Percentiles rank a stretch among this genome's conserved stretches.
Conservation (phyloP, 2,329 filamentous ascomycete species). For the Aspergillus spinulosporus region DNA sequence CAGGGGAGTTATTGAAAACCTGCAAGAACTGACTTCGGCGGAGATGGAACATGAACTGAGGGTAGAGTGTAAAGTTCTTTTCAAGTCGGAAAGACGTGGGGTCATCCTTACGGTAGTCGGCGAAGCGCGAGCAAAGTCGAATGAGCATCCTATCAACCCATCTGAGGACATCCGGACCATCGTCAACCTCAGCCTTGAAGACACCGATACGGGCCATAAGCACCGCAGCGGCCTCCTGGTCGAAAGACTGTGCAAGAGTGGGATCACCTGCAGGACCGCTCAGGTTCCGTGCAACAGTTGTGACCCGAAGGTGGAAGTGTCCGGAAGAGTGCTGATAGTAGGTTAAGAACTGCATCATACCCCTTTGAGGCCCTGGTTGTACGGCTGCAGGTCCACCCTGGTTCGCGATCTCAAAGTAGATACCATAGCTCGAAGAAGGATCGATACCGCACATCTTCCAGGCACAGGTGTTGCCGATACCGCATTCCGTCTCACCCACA, state of each 20-base stretch:
- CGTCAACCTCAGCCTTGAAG: slow-evolving; percentile 97
- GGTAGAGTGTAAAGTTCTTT: slow-evolving; percentile 98
- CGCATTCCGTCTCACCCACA: slow-evolving; percentile 96
- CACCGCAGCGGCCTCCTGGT: slow-evolving; percentile 95
- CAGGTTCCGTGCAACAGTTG: slow-evolving; percentile 85
- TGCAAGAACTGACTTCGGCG: slow-evolving; percentile 96
- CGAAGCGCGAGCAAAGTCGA: slow-evolving; percentile 90
- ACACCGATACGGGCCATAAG: slow-evolving; percentile 99
- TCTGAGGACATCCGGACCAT: slow-evolving; percentile 94
- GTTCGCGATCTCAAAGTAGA: slow-evolving; percentile 97
- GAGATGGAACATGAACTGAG: slow-evolving; percentile 99
- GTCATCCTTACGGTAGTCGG: slow-evolving; percentile 97
- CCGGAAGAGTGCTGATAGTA: slow-evolving; percentile 98
- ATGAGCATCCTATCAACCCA: slow-evolving; percentile 99
- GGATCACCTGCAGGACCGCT: slow-evolving; percentile 93
- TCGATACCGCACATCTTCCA: slow-evolving; percentile 99
- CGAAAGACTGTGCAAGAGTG: slow-evolving; percentile 93
- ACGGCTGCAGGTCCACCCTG: slow-evolving; percentile 84
- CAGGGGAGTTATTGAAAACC: slow-evolving; percentile 98
- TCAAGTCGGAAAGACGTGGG: slow-evolving; percentile 94
- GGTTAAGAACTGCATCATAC: slow-evolving; percentile 96
- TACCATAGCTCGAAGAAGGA: slow-evolving; percentile 85
- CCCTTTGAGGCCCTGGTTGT: slow-evolving; percentile 84
- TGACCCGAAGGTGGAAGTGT: slow-evolving; percentile 93
- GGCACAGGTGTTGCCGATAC: slow-evolving; percentile 96